Base-by-base conservation (phyloP, 1,284 basidiomycete species). In the Papiliotrema flavescens region DNA sequence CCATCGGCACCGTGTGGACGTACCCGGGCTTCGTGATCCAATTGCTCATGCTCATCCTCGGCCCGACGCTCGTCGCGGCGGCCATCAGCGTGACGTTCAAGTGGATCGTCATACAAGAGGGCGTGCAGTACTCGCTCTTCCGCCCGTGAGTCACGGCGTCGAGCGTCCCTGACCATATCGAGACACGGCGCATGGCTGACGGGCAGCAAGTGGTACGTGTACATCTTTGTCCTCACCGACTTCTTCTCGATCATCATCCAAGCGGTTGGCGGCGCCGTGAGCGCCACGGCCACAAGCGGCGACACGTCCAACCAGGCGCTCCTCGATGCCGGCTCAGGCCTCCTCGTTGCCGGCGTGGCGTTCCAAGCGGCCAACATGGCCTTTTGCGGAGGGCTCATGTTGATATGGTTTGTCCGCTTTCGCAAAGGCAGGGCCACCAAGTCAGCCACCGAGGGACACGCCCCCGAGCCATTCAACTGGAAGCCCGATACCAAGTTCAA, bases 301-400 rank as follows among this genome's bases (percentile, higher is more conserved):
- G 22, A 41, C 6, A 19, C 32, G 13, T 14, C 43, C 39, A 51
- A 56, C 24, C 34, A 41, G n/a, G 39, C 35, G 8, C 41, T 53
- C 8, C 47, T 56, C 13, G 51, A 56, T 28, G 39, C 35, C 3
- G 55, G 55, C 2, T 48, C 43, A 19, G 55, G 47, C 13, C 51
- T 56, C 9, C 41, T 56, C 2, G 43, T 53, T 15, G 55, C 55
- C 1, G 55, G 55, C 26, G 44, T 47, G 20, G 55, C 55, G 17
- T 56, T 56, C 42, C 55, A 56, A 37, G 55, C 55, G 15, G 55
- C 55, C 28, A 56, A 56, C 26, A 56, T 56, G 55, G 47, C 47
- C 1, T 53, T 56, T 23, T 56, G 55, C 35, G 55, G 55, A 13
- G 55, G 50, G 6, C 22, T 56, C 17, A 53, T 56, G 51, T 32